Evolutionary conservation across 108 stramenopile species (phyloP).

Genomic region (Cylindrotheca closterium): DNA sequence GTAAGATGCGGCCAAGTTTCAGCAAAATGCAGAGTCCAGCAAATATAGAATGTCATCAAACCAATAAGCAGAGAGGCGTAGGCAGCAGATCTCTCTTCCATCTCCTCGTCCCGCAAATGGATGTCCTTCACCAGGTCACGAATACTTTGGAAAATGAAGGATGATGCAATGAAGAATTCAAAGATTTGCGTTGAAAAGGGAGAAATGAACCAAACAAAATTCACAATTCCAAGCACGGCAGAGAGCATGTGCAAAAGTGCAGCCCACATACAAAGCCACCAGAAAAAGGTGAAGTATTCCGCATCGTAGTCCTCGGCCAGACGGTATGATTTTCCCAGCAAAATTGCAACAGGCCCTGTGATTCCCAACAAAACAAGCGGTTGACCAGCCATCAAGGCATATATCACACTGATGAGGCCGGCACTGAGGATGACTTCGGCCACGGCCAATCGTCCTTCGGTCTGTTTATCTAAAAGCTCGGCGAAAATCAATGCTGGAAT

Average conservation of each 20-base stretch:
- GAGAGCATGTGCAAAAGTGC: conserved; percentile 37
- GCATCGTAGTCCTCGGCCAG: conserved; percentile 43
- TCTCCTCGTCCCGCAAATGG: conserved; percentile 13
- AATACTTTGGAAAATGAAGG: conserved; percentile 42
- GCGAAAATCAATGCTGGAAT: conserved; percentile 65
- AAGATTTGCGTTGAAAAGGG: conserved; percentile 67
- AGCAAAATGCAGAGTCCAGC: conserved; percentile 49
- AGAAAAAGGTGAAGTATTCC: conserved; percentile 63
- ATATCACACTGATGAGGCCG: conserved; percentile 56
- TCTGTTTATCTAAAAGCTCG: conserved; percentile 43
- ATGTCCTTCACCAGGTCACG: conserved; percentile 42
- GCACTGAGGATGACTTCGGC: conserved; percentile 46
- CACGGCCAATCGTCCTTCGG: conserved; percentile 38
- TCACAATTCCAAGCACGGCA: conserved; percentile 41
- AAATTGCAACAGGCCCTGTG: conserved; percentile 61
- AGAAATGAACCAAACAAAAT: conserved; percentile 52
- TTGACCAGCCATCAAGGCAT: conserved; percentile 60
- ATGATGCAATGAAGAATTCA: conserved; percentile 56
- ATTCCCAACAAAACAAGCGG: conserved; percentile 65
- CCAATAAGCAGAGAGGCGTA: conserved; percentile 47
- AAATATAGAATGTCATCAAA: conserved; percentile 30
- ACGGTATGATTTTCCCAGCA: conserved; percentile 48
- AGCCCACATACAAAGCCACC: conserved; percentile 59
- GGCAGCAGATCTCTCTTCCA: conserved; percentile 16
- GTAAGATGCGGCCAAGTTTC: conserved; percentile 43